Conservation (phyloP, 2,329 filamentous ascomycete species). For the Penicillium corylophilum region DNA sequence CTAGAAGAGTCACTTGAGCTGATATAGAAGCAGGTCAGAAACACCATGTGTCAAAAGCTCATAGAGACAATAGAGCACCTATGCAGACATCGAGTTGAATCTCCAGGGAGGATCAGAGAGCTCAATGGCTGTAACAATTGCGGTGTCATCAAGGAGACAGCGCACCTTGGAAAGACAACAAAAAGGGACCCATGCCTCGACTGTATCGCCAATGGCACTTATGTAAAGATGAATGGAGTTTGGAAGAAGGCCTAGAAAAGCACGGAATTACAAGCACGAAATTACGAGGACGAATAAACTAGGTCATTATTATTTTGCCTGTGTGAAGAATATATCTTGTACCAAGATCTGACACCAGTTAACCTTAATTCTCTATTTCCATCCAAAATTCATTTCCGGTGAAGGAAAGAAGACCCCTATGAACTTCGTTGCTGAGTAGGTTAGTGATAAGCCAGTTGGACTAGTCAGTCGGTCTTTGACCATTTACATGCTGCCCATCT, state of each 20-base stretch:
- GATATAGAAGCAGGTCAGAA: neutral
- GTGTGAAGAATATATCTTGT: too few relatives aligned
- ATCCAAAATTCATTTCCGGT: too few relatives aligned
- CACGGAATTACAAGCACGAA: too few relatives aligned
- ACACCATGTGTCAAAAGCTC: constrained; percentile 3
- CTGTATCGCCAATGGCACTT: constrained; percentile 8
- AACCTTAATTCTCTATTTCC: too few relatives aligned
- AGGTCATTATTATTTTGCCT: too few relatives aligned
- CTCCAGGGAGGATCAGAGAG: constrained; percentile 1
- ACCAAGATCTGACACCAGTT: too few relatives aligned
- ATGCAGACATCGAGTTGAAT: constrained; percentile 2
- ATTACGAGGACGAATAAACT: too few relatives aligned
- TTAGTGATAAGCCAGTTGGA: too few relatives aligned
- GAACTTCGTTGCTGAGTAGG: too few relatives aligned
- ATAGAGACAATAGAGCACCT: neutral
- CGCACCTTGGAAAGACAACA: constrained; percentile 1
- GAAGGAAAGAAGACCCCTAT: too few relatives aligned
- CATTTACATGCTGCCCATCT: too few relatives aligned
- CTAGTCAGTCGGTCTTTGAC: too few relatives aligned
- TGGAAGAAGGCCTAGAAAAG: neutral
- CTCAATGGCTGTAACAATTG: constrained; percentile 6
- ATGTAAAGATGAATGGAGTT: constrained; percentile 4
- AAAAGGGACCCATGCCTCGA: constrained; percentile 10
- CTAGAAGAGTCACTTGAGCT: neutral
- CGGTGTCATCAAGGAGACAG: constrained; percentile 5